phyloP scores from a whole-genome alignment of 208 protist genomes.

The Leishmania tropica region DNA sequence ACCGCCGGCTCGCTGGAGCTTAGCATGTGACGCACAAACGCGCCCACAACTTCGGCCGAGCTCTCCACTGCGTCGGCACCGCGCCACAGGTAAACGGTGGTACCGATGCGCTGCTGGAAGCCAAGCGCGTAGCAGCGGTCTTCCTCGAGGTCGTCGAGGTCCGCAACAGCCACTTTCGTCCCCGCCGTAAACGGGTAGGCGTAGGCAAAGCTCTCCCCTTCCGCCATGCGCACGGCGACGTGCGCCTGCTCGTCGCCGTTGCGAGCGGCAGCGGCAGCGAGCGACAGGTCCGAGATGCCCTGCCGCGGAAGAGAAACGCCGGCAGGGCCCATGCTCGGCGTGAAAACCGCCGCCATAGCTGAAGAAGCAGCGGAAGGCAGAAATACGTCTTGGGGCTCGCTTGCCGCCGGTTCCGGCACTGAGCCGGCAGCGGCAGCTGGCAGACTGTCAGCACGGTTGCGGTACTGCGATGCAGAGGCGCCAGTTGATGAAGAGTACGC shows the following conservation, averaged over 20 bases:
- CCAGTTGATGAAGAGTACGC: neutral
- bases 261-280: neutral
- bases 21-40: constrained; percentile 19
- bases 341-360: neutral
- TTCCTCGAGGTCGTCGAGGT: constrained; percentile 56
- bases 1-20: neutral
- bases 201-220: constrained; percentile 32
- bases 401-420: neutral
- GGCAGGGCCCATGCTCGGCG: neutral
- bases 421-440: neutral
- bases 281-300: neutral
- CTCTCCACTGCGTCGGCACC: constrained; percentile 35
- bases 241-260: neutral
- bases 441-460: neutral
- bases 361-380: neutral
- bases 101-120: constrained; percentile 35
- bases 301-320: neutral
- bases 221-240: neutral
- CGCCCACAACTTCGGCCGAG: constrained; percentile 27
- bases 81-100: constrained; percentile 58
- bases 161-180: constrained; percentile 32
- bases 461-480: neutral
- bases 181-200: constrained; percentile 52
- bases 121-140: constrained; percentile 58
- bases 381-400: neutral